Evolutionary conservation across 2,329 filamentous ascomycete genomes (phyloP).

Genomic region (Cordyceps fumosorosea): DNA sequence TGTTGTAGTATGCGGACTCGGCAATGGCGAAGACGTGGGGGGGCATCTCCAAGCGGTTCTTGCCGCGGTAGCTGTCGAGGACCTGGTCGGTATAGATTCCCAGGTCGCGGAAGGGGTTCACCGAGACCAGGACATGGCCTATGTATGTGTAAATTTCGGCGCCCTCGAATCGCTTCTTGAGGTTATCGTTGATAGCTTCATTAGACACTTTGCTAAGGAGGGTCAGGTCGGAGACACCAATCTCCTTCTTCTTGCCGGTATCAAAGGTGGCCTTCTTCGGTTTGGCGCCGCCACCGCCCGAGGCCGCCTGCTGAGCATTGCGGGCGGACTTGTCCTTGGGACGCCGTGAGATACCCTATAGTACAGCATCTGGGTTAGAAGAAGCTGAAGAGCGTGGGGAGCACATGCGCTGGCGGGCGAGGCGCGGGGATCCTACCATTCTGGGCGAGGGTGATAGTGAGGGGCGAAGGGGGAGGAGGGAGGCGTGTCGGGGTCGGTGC

Average conservation of each 20-base stretch:
- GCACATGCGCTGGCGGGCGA: not conserved
- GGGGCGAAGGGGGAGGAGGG: slow-evolving; percentile 4
- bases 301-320: slow-evolving; percentile 33
- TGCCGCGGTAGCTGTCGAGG: slow-evolving; percentile 88
- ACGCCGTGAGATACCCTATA: slow-evolving; percentile 34
- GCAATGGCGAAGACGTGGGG: slow-evolving; percentile 97
- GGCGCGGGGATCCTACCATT: slow-evolving; percentile 10
- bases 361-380: not conserved
- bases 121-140: slow-evolving; percentile 96
- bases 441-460: slow-evolving; percentile 4
- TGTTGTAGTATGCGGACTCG: slow-evolving; percentile 96
- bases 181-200: slow-evolving; percentile 97
- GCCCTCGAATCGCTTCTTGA: slow-evolving; percentile 97
- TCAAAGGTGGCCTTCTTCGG: slow-evolving; percentile 97
- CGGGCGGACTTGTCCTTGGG: slow-evolving; percentile 34
- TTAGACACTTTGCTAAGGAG: slow-evolving; percentile 98
- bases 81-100: slow-evolving; percentile 97
- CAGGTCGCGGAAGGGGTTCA: slow-evolving; percentile 95
- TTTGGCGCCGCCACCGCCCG: slow-evolving; percentile 45
- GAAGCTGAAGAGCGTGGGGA: not conserved
- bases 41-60: slow-evolving; percentile 91
- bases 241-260: slow-evolving; percentile 96
- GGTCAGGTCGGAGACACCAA: slow-evolving; percentile 95
- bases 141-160: slow-evolving; percentile 99
- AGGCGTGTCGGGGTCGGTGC: not conserved